These are phyloP conservation scores for Setomelanomma holmii DNA, from an alignment of 2,329 filamentous ascomycete species.

Conservation along the genomic window DNA sequence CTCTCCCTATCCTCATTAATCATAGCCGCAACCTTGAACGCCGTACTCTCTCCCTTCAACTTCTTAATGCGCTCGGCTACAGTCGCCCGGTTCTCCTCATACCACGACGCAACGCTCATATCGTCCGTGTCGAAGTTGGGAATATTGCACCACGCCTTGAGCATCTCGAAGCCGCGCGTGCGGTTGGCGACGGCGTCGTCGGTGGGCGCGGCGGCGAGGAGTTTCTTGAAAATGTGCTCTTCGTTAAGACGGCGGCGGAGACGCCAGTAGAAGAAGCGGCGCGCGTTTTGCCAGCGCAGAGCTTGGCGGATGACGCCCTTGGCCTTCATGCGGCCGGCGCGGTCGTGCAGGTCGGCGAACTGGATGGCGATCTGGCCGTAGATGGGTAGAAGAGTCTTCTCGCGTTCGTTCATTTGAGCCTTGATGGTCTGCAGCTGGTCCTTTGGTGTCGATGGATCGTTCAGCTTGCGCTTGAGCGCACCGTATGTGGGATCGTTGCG, in stretches of 20 bases:
- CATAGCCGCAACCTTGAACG: conserved; percentile 72
- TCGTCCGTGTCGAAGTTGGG: conserved; percentile 80
- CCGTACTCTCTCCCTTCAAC: conserved; percentile 77
- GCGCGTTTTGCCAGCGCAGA: conserved; percentile 85
- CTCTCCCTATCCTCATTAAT: conserved; percentile 71
- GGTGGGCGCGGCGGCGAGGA: conserved; percentile 60
- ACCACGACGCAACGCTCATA: conserved; percentile 87
- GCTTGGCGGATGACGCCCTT: conserved; percentile 90
- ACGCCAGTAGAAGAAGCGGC: conserved; percentile 99
- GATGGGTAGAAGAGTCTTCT: conserved; percentile 88
- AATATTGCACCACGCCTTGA: conserved; percentile 84
- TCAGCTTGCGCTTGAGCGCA: conserved; percentile 79
- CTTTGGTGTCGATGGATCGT: conserved; percentile 70
- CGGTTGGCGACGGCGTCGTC: conserved; percentile 55
- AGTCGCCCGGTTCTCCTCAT: conserved; percentile 88
- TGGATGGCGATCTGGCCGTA: conserved; percentile 96
- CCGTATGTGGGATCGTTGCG: conserved; percentile 87
- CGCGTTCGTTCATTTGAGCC: conserved; percentile 81
- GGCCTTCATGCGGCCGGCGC: conserved; percentile 95
- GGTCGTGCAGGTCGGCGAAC: conserved; percentile 96
- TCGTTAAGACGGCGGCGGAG: conserved; percentile 95
- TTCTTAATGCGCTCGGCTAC: conserved; percentile 84
- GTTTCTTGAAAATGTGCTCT: conserved; percentile 94
- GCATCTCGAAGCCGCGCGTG: conserved; percentile 72
- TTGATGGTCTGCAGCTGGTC: conserved; percentile 83